Conservation (phyloP, 805 yeast species). For the Brettanomyces custersianus region DNA sequence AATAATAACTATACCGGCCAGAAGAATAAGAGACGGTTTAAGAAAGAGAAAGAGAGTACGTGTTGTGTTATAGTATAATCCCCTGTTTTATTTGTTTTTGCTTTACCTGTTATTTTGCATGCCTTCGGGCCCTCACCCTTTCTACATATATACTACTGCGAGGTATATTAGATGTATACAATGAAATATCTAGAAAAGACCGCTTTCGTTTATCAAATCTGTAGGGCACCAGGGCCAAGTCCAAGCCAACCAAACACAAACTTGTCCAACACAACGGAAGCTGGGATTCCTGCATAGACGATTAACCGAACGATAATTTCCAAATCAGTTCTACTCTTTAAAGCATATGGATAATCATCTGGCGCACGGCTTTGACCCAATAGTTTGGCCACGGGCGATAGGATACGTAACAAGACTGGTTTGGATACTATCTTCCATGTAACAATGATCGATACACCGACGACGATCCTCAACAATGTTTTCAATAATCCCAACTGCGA, state of each 20-base stretch:
- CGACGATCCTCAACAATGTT: constrained; percentile 36
- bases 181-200: too few relatives aligned
- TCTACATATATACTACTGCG: too few relatives aligned
- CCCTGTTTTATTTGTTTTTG: too few relatives aligned
- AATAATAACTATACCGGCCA: constrained; percentile 7
- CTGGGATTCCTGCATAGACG: constrained; percentile 76
- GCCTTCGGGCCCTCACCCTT: too few relatives aligned
- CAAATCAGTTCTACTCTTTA: constrained; percentile 56
- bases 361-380: constrained; percentile 5
- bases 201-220: background rate
- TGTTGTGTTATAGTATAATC: constrained; percentile 9
- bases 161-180: too few relatives aligned
- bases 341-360: constrained; percentile 33
- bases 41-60: too few relatives aligned
- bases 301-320: constrained; percentile 69
- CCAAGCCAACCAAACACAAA: constrained; percentile 11
- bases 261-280: constrained; percentile 32
- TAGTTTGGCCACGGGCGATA: constrained; percentile 16
- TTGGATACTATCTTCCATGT: constrained; percentile 72
- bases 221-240: too few relatives aligned
- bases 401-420: constrained; percentile 45
- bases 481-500: constrained; percentile 33
- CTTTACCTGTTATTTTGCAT: too few relatives aligned
- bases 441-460: constrained; percentile 58
- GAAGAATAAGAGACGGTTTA: constrained; percentile 10